phyloP scores from a whole-genome alignment of 2,329 filamentous ascomycete genomes.

The Aspergillus thermomutatus region DNA sequence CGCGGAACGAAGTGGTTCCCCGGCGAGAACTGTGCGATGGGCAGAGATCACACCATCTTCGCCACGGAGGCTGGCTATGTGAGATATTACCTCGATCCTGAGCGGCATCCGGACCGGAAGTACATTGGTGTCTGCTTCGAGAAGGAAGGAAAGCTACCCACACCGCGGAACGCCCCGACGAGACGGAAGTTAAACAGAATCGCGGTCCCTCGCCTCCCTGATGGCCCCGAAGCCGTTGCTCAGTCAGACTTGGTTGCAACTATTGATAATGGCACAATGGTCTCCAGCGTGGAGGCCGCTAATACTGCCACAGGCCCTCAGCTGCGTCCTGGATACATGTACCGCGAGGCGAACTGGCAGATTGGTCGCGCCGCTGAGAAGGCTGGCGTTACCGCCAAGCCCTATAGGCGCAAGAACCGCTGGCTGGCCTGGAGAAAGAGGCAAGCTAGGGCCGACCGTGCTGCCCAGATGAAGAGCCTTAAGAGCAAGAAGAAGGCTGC shows the following conservation, averaged over 20 bases:
- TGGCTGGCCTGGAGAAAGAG: slow-evolving; percentile 65
- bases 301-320: slow-evolving; percentile 28
- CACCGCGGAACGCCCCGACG: slow-evolving; percentile 68
- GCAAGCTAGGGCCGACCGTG: slow-evolving; percentile 47
- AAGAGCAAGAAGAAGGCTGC: slow-evolving; percentile 44
- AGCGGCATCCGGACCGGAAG: slow-evolving; percentile 76
- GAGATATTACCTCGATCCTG: slow-evolving; percentile 90
- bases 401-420: slow-evolving; percentile 57
- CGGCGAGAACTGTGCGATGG: slow-evolving; percentile 92
- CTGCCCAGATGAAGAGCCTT: slow-evolving; percentile 54
- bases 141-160: slow-evolving; percentile 74
- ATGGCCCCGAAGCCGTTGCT: slow-evolving; percentile 12
- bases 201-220: slow-evolving; percentile 40
- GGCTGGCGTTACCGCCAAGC: slow-evolving; percentile 54
- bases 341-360: slow-evolving; percentile 64
- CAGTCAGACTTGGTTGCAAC: slow-evolving; percentile 26
- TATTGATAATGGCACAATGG: slow-evolving; percentile 21
- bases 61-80: slow-evolving; percentile 84
- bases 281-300: slow-evolving; percentile 21
- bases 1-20: slow-evolving; percentile 92
- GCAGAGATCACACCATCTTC: slow-evolving; percentile 94
- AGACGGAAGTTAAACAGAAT: slow-evolving; percentile 74
- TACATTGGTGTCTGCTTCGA: slow-evolving; percentile 94
- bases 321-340: slow-evolving; percentile 59
- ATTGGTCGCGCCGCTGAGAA: slow-evolving; percentile 63